Evolutionary conservation across 176 grass and related monocot genomes (phyloP).

Genomic region (Rhynchospora pubera): DNA sequence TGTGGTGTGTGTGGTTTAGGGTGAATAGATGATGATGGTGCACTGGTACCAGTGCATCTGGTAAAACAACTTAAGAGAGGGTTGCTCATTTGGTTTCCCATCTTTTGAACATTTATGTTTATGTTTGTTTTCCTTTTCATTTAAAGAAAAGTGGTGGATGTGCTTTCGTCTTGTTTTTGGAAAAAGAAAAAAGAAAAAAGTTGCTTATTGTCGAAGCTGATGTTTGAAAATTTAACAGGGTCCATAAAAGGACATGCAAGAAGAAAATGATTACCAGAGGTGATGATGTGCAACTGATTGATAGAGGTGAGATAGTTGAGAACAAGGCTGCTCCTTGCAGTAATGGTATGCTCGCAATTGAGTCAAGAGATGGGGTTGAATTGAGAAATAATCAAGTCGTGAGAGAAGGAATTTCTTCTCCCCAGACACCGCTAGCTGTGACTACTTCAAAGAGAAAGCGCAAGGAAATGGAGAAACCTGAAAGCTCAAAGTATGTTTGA

Average conservation of each 20-base stretch:
- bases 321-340: constrained; percentile 21
- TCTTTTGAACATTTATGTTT: too few relatives aligned
- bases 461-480: constrained; percentile 30
- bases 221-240: constrained; percentile 31
- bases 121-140: too few relatives aligned
- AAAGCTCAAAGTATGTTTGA: constrained; percentile 56
- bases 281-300: constrained; percentile 33
- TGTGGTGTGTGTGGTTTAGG: too few relatives aligned
- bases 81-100: too few relatives aligned
- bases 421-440: constrained; percentile 11
- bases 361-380: constrained; percentile 28
- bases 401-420: constrained; percentile 30
- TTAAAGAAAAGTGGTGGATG: too few relatives aligned
- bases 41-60: too few relatives aligned
- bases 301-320: constrained; percentile 39
- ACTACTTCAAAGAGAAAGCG: constrained; percentile 49
- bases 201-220: not conserved
- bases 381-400: constrained; percentile 13
- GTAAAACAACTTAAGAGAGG: too few relatives aligned
- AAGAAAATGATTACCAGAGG: constrained; percentile 24
- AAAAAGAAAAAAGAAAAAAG: too few relatives aligned
- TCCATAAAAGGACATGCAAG: constrained; percentile 45
- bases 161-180: too few relatives aligned
- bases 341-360: constrained; percentile 38
- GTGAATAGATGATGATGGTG: too few relatives aligned